Evolutionary conservation across 2,329 filamentous ascomycete species (phyloP), one percentile per base, ranked within the genome.

Genomic region (Verticillium longisporum): DNA sequence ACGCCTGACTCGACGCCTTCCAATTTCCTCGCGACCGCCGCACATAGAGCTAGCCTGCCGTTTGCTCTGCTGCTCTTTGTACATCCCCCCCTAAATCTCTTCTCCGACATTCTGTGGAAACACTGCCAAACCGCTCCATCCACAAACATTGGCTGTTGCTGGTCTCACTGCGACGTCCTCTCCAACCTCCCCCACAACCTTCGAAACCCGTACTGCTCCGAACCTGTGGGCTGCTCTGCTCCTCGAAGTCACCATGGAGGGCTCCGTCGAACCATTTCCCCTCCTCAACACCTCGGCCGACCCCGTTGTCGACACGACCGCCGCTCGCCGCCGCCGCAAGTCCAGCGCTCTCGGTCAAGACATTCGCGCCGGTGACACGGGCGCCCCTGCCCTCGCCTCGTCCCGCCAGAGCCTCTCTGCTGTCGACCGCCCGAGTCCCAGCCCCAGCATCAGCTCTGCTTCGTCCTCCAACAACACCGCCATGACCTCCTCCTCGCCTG

Each of bases 341-440:
- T 84, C 82, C 63, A 85, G 82, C 72, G 78, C 76, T 37, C 73
- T 85, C 50, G 81, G 81, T 64, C 75, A 75, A 62, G 81, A 84
- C 59, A 78, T 84, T 63, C 79, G 78, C 57, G 78, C 80, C 55
- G 83, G 82, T 64, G 83, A 85, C 67, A 85, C 81, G 31, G 82
- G 82, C 63, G 80, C 80, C 41, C 82, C 82, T 18, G 80, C 81
- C 58, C 71, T 85, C 66, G 80, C 82, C 62, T 80, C 82, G 32
- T 80, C 66, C 75, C 41, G 45, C 31, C 31, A 37, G 32, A 54
- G 41, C 33, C 45, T 59, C 9, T 53, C 57, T 11, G 57, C 57
- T n/a, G 41, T 36, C 45, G 57, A 59, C 32, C 57, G 41, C 38
- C 37, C 56, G 13, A 38, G 41, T n/a, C 41, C 56, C 18, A 58